Evolutionary conservation across 2,329 filamentous ascomycete species (phyloP).

Genomic region (Trichoderma atrobrunneum): DNA sequence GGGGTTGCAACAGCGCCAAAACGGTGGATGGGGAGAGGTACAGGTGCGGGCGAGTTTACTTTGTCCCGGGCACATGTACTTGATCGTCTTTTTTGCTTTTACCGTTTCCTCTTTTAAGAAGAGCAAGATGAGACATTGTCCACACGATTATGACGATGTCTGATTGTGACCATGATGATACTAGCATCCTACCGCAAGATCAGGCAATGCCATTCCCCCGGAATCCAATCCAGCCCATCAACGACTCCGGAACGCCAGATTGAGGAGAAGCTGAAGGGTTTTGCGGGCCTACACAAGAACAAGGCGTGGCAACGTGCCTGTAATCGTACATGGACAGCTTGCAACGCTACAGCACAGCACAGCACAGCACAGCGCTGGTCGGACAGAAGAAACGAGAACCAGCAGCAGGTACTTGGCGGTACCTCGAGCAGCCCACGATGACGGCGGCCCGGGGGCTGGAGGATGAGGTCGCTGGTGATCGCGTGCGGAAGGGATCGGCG

Average conservation of each 20-base stretch:
- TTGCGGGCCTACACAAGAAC: not conserved
- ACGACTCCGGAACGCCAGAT: no score
- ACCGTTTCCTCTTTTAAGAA: not conserved
- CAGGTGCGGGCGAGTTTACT: not conserved
- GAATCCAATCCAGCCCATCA: not conserved
- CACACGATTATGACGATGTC: not conserved
- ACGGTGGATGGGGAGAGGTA: not conserved
- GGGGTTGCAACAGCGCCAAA: not conserved
- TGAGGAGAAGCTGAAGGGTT: constrained; percentile 4
- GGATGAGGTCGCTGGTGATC: constrained; percentile 20
- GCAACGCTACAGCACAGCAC: not conserved
- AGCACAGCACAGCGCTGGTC: not conserved
- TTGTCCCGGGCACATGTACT: not conserved
- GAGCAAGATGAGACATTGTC: not conserved
- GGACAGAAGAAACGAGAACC: not conserved
- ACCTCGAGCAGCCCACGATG: no score
- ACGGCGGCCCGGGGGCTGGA: constrained; percentile 17
- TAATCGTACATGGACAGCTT: not conserved
- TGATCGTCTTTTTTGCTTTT: not conserved
- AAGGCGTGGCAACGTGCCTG: not conserved
- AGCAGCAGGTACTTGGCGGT: constrained; percentile 3
- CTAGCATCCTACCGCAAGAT: not conserved
- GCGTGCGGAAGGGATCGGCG: constrained; percentile 25
- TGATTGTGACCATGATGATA: not conserved
- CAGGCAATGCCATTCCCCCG: not conserved